phyloP scores from a whole-genome alignment of 352 stramenopile genomes.

The Thalassiosira mediterranea region DNA sequence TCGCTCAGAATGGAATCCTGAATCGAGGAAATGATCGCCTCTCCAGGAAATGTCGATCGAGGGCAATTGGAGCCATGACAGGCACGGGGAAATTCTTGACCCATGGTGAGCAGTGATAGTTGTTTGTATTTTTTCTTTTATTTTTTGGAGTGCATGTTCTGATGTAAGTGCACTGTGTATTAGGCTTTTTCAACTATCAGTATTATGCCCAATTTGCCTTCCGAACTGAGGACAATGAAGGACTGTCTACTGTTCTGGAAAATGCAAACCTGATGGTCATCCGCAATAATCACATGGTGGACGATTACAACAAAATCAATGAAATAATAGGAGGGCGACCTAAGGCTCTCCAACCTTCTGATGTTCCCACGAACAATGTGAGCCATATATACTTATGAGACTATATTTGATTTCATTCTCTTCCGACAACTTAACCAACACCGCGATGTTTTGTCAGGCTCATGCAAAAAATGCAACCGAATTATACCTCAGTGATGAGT shows the following conservation, averaged over 20 bases:
- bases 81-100: conserved; percentile 21
- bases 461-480: conserved; percentile 42
- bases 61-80: conserved; percentile 18
- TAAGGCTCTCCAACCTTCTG: conserved; percentile 16
- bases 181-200: conserved; percentile 47
- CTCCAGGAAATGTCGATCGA: conserved; percentile 20
- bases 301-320: conserved; percentile 56
- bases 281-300: conserved; percentile 51
- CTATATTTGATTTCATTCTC: conserved; percentile 1
- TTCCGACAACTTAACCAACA: too few species aligned
- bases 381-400: neutral
- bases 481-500: conserved; percentile 44
- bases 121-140: neutral
- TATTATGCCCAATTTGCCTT: conserved; percentile 41
- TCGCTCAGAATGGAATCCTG: conserved; percentile 39
- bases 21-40: neutral
- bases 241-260: conserved; percentile 13
- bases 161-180: neutral
- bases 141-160: neutral
- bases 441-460: too few species aligned
- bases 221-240: conserved; percentile 15
- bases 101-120: conserved; percentile 14
- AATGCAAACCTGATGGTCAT: conserved; percentile 53
- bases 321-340: conserved; percentile 24
- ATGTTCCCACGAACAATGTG: conserved; percentile 40